phyloP scores from a whole-genome alignment of 176 grass and related monocot genomes.

The Hyparrhenia diplandra region DNA sequence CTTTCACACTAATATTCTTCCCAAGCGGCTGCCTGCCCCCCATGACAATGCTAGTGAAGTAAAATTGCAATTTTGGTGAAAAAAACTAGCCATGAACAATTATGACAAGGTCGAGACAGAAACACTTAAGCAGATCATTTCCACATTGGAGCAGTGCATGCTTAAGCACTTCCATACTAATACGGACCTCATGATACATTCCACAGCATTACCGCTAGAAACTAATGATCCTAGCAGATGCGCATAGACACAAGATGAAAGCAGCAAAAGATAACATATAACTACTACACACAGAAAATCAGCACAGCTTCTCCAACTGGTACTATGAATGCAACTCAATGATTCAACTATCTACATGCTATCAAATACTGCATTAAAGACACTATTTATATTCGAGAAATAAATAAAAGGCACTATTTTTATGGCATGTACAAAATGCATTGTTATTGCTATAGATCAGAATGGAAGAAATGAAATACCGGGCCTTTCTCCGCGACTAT shows the following conservation, averaged over 20 bases:
- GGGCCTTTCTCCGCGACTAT: slow-evolving; percentile 86
- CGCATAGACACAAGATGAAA: neutral
- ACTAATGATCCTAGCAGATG: neutral
- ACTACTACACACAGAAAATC: neutral
- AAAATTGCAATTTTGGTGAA: neutral
- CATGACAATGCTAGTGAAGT: slow-evolving; percentile 15
- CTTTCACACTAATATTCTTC: no score
- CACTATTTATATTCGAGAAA: neutral
- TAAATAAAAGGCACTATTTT: neutral
- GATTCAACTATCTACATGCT: neutral
- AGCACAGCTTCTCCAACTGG: neutral
- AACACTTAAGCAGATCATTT: slow-evolving; percentile 10
- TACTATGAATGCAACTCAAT: slow-evolving; percentile 11
- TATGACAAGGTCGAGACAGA: neutral
- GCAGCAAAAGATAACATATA: neutral
- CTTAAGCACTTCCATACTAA: slow-evolving; percentile 11
- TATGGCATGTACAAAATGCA: slow-evolving; percentile 14
- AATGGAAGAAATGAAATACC: slow-evolving; percentile 46
- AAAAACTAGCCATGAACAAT: slow-evolving; percentile 11
- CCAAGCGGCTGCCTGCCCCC: no score
- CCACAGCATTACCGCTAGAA: neutral
- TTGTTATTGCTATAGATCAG: neutral
- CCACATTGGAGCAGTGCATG: neutral
- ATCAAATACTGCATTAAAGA: neutral
- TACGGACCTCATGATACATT: neutral